Conservation (phyloP, 2,329 filamentous ascomycete species). For the Botrytis pseudocinerea region DNA sequence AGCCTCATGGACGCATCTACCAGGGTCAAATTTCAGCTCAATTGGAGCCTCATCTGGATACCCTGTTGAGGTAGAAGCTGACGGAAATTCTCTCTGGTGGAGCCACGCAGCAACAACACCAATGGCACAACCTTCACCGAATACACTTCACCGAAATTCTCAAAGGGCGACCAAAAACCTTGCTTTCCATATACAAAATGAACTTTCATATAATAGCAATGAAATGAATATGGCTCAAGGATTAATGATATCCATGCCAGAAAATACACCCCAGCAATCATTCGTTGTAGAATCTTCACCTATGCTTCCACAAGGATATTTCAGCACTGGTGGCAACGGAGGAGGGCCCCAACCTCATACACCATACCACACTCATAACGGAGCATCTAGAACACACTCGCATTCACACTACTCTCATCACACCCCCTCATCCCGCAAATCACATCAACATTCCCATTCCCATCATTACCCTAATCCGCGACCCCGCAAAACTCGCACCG, state of each 20-base stretch:
- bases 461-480: neutral
- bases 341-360: slow-evolving; percentile 20
- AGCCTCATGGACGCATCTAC: slow-evolving; percentile 33
- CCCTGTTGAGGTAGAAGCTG: slow-evolving; percentile 25
- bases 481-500: slow-evolving; percentile 21
- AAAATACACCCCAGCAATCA: slow-evolving; percentile 28
- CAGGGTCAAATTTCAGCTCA: slow-evolving; percentile 26
- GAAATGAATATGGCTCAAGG: slow-evolving; percentile 31
- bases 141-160: slow-evolving; percentile 33
- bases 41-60: slow-evolving; percentile 26
- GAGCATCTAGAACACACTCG: slow-evolving; percentile 18
- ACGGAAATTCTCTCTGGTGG: slow-evolving; percentile 37
- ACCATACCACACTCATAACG: slow-evolving; percentile 14
- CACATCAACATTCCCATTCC: neutral
- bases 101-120: slow-evolving; percentile 35
- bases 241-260: slow-evolving; percentile 40
- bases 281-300: slow-evolving; percentile 32
- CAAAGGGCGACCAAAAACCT: slow-evolving; percentile 37
- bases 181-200: slow-evolving; percentile 38
- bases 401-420: slow-evolving; percentile 23
- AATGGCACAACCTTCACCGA: slow-evolving; percentile 37
- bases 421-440: slow-evolving; percentile 22
- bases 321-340: slow-evolving; percentile 1
- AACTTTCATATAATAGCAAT: slow-evolving; percentile 33
- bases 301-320: slow-evolving; percentile 30